phyloP scores from a whole-genome alignment of 208 protist species.

The Trichomonas vaginalis region DNA sequence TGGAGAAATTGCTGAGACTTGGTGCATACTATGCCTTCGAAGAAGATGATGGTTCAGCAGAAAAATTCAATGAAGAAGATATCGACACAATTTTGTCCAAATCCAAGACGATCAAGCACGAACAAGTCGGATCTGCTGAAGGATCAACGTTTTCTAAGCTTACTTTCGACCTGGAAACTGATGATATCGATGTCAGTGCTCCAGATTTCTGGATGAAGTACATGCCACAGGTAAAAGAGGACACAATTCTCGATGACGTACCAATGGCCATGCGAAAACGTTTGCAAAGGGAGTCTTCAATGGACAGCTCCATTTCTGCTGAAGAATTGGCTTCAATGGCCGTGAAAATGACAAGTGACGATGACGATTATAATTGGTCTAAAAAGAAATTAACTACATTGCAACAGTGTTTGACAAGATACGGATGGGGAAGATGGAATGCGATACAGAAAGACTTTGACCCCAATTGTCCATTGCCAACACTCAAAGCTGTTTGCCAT shows the following conservation, averaged over 20 bases:
- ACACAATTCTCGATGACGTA: neutral
- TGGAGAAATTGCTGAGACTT: constrained; percentile 24
- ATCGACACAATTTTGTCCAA: constrained; percentile 6
- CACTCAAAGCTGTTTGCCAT: neutral
- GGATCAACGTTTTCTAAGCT: neutral
- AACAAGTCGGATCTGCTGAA: neutral
- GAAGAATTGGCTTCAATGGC: neutral
- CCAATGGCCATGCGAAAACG: neutral
- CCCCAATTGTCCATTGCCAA: neutral
- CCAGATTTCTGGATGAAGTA: constrained; percentile 10
- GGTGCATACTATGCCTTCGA: constrained; percentile 27
- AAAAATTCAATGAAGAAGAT: constrained; percentile 5
- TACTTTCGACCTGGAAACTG: neutral
- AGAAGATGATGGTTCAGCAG: neutral
- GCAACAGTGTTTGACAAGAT: neutral
- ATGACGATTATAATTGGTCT: neutral
- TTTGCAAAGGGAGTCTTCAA: neutral
- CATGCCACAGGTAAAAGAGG: neutral
- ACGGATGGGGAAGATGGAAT: constrained; percentile 8
- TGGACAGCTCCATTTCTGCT: neutral
- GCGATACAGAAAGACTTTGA: neutral
- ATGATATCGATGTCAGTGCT: neutral
- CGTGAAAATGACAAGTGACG: neutral
- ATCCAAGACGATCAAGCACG: neutral
- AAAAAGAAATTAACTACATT: neutral